A percentile compares a stretch with the other conserved stretches of the same genome.
Evolutionary conservation across 164 flowering plant genomes (phyloP).

Genomic region (Vitis rupestris): DNA sequence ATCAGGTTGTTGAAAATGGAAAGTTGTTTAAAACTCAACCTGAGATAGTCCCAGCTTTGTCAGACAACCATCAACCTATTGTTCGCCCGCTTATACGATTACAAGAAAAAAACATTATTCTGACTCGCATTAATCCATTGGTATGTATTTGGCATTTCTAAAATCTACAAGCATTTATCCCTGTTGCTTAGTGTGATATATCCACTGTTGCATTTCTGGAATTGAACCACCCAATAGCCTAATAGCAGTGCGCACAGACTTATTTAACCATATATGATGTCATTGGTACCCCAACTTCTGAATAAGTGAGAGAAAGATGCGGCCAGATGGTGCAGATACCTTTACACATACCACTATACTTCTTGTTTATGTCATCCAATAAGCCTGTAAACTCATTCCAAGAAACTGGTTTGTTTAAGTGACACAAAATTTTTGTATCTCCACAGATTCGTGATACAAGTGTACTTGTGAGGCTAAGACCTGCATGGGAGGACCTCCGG

Average conservation of each 20-base stretch:
- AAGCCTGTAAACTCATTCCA: neutral
- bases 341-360: neutral
- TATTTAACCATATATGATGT: neutral
- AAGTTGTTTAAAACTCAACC: slow-evolving; percentile 67
- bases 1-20: slow-evolving; percentile 91
- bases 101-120: slow-evolving; percentile 82
- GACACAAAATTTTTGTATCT: slow-evolving; percentile 12
- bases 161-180: neutral
- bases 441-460: slow-evolving; percentile 97
- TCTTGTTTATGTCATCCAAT: neutral
- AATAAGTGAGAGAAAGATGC: neutral
- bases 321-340: neutral
- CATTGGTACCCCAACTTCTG: neutral
- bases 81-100: slow-evolving; percentile 87
- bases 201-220: neutral
- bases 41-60: slow-evolving; percentile 88
- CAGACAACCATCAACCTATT: slow-evolving; percentile 77
- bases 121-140: slow-evolving; percentile 95
- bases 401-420: neutral
- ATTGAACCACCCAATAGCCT: neutral
- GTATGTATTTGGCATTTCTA: slow-evolving; percentile 34
- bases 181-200: neutral
- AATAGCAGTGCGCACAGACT: no score
- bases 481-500: slow-evolving; percentile 99
- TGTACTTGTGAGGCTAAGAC: slow-evolving; percentile 98